Evolutionary conservation across 352 stramenopile species (phyloP).

Genomic region (Globisporangium paddicum): DNA sequence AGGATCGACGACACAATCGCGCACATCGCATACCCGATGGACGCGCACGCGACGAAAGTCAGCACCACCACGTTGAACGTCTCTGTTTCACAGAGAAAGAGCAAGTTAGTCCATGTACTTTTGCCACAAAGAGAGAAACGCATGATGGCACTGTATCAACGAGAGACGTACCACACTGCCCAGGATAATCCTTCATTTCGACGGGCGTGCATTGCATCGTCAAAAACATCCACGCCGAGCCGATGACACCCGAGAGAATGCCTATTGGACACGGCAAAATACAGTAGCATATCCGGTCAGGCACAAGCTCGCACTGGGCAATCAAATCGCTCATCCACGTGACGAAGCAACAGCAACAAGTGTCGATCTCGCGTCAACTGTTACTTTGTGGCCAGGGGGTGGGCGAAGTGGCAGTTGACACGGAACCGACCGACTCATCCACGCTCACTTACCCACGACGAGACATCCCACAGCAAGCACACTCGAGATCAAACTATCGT

Average conservation of each 20-base stretch:
- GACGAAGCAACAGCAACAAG: neutral
- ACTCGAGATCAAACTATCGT: conserved; percentile 74
- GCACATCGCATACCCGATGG: conserved; percentile 84
- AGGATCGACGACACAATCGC: conserved; percentile 79
- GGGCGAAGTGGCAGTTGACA: neutral
- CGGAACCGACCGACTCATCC: neutral
- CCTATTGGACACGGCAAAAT: conserved; percentile 26
- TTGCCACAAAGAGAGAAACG: neutral
- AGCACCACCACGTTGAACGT: conserved; percentile 82
- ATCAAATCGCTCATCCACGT: neutral
- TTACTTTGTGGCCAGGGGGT: neutral
- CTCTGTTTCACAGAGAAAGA: conserved; percentile 31
- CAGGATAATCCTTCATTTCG: conserved; percentile 30
- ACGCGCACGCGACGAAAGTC: conserved; percentile 66
- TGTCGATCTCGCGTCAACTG: neutral
- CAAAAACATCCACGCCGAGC: conserved; percentile 66
- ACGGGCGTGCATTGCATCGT: conserved; percentile 57
- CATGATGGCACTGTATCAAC: neutral
- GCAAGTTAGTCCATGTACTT: conserved; percentile 1
- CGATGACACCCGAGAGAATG: conserved; percentile 64
- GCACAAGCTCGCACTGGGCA: neutral
- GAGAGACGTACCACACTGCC: conserved; percentile 56
- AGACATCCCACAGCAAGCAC: conserved; percentile 72
- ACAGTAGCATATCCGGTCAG: neutral
- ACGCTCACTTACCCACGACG: conserved; percentile 50